Evolutionary conservation across 352 stramenopile species (phyloP), one percentile per base, ranked within the genome.

Genomic region (Thalassiosira mediterranea): DNA sequence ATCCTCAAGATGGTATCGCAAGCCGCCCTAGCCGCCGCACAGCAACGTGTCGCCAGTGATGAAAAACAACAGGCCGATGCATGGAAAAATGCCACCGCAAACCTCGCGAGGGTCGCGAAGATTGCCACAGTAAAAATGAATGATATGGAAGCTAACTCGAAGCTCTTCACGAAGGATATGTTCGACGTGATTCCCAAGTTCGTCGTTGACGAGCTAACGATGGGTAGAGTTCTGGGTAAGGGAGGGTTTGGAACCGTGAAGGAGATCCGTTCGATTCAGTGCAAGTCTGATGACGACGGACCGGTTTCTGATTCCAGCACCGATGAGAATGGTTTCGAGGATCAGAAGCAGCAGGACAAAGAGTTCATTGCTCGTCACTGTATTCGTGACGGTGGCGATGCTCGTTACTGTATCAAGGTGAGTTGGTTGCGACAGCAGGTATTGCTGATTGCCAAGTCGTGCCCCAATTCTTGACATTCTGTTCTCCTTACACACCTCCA

Each of bases 181-280:
- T 13, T 59, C 25, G 5, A 11, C 40, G 32, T 58, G 25, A 68
- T 71, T 13, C 31, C 47, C 11, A 67, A 28, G 10, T 51, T 49
- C 42, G 15, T 25, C 29, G 10, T 26, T 7, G 0, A 31, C 87
- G 87, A 93, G 71, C 54, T 91, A 1, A 72, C 42, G 13, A 25
- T 90, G 13, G 87, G 87, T n/a, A 59, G 48, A 72, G 80, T 90
- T 0, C 64, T 93, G 15, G 87, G 87, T 21, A 48, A 72, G 13
- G 87, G 87, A 44, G 87, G 87, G 42, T 93, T 93, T 66, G 89
- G 87, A 63, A 58, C 86, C 19, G 87, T 93, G 1, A 89, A 76
- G 46, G 87, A 93, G 62, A 79, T 93, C n/a, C 59, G 42, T 11
- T 71, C 80, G 11, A 86, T 92, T 61, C 86, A 78, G 23, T 61